These are phyloP conservation scores for Trichocladium uniseriatum DNA, from an alignment of 495 filamentous ascomycete genomes.

Conservation along the genomic window DNA sequence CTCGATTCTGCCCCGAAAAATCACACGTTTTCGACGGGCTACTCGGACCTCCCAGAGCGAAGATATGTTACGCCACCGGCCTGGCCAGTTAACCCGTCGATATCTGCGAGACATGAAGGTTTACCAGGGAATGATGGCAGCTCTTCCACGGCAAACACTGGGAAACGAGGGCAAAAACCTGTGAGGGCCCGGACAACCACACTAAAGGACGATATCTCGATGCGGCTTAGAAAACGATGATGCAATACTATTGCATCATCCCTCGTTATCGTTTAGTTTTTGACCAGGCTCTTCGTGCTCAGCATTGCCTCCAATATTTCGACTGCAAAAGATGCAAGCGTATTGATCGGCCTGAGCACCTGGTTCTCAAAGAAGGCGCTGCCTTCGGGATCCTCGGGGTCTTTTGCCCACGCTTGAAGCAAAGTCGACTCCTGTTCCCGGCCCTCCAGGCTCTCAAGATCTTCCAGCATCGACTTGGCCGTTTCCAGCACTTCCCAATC, in stretches of 20 bases:
- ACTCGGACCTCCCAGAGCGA: constrained; percentile 1
- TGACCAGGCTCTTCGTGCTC: constrained; percentile 1
- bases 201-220: background rate
- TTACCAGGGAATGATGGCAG: background rate
- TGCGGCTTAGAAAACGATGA: background rate
- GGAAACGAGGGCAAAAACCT: background rate
- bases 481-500: constrained; percentile 29
- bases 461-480: constrained; percentile 29
- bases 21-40: constrained; percentile 3
- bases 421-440: constrained; percentile 28
- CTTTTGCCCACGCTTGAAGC: constrained; percentile 28
- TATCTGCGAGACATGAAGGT: background rate
- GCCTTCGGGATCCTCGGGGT: constrained; percentile 25
- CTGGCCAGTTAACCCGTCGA: background rate
- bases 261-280: background rate
- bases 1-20: constrained; percentile 3
- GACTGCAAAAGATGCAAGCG: constrained; percentile 28
- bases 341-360: constrained; percentile 29
- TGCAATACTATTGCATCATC: background rate
- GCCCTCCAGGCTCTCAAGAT: constrained; percentile 29
- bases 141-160: background rate
- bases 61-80: constrained; percentile 1
- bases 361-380: constrained; percentile 27
- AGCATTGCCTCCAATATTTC: constrained; percentile 30
- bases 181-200: background rate